Evolutionary conservation across 768 basidiomycete genomes (phyloP), one percentile per base, ranked within the genome.

Genomic region (Mycena sanguinolenta): DNA sequence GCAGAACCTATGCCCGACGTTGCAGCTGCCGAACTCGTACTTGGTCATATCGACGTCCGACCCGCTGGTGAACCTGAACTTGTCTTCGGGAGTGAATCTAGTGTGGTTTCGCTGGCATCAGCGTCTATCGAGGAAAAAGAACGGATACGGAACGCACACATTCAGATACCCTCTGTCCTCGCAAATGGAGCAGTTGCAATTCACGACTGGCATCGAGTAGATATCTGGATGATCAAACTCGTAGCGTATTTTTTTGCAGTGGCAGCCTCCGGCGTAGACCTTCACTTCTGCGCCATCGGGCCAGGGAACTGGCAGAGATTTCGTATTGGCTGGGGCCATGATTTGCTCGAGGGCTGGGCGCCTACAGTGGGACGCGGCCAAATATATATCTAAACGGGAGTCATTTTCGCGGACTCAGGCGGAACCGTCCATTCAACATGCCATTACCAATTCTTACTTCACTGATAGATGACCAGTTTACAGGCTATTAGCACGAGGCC

Each of bases 141-240:
- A 21, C 14, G n/a, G n/a, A n/a, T n/a, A n/a, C 39, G 14, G n/a
- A 65, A 65, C 71, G 50, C 1, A 73, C 72, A 63, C 67, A 36
- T 65, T 63, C 13, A 72, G 36, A 30, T 44, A 63, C 25, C 71
- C 71, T 19, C 66, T 30, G 30, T 58, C 36, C 38, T 62, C 55
- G 60, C 72, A 73, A n/a, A 73, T 73, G 3, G 46, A 23, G 49
- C 72, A 73, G 54, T 73, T 69, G 46, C 72, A 73, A 30, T 63
- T 63, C 2, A 64, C n/a, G 13, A 58, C 39, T 6, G 42, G 54
- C 67, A 66, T 57, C 53, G 59, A 27, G 50, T 73, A 73, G 38
- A 73, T 61, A 10, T 69, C 67, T 1, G 72, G 72, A 21, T 69
- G 55, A 9, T 69, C 49, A 34, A 73, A 73, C 38, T 73, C 67